phyloP scores from a whole-genome alignment of 768 basidiomycete species.

The Boletus patriciae region DNA sequence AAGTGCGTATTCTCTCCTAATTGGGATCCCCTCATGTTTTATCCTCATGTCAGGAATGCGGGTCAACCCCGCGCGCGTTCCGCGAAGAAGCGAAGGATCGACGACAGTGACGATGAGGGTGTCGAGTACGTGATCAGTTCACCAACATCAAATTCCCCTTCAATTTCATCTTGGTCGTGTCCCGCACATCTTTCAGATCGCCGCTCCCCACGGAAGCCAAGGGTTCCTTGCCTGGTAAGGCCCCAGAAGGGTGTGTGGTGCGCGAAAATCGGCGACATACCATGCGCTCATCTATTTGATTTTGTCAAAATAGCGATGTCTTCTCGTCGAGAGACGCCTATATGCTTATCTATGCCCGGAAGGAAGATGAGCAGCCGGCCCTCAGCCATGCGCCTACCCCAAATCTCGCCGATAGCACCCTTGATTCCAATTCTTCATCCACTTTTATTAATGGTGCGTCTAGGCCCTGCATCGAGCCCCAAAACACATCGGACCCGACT shows the following conservation, averaged over 20 bases:
- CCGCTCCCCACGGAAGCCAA: slow-evolving; percentile 20
- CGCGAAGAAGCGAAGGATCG: slow-evolving; percentile 51
- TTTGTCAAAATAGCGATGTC: slow-evolving; percentile 42
- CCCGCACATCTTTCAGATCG: slow-evolving; percentile 19
- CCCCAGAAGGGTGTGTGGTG: slow-evolving; percentile 75
- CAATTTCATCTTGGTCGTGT: slow-evolving; percentile 18
- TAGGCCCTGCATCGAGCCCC: slow-evolving; percentile 12
- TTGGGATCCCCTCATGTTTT: slow-evolving; percentile 1
- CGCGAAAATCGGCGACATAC: slow-evolving; percentile 57
- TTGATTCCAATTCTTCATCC: slow-evolving; percentile 11
- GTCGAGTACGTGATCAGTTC: slow-evolving; percentile 28
- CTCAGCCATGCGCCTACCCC: slow-evolving; percentile 16
- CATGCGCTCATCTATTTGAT: slow-evolving; percentile 21
- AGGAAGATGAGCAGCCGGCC: slow-evolving; percentile 22
- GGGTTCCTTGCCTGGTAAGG: slow-evolving; percentile 24
- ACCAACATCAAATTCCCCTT: slow-evolving; percentile 14
- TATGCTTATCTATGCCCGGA: slow-evolving; percentile 87
- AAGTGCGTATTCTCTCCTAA: slow-evolving; percentile 25
- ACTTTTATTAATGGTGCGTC: slow-evolving; percentile 22
- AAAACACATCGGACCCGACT: slow-evolving; percentile 10
- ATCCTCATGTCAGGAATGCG: slow-evolving; percentile 17
- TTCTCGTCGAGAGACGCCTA: slow-evolving; percentile 83
- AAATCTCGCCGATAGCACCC: slow-evolving; percentile 20
- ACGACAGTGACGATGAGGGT: slow-evolving; percentile 59
- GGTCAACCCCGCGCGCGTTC: slow-evolving; percentile 40